phyloP scores from a whole-genome alignment of 2,329 filamentous ascomycete genomes.

The Aspergillus ustus region DNA sequence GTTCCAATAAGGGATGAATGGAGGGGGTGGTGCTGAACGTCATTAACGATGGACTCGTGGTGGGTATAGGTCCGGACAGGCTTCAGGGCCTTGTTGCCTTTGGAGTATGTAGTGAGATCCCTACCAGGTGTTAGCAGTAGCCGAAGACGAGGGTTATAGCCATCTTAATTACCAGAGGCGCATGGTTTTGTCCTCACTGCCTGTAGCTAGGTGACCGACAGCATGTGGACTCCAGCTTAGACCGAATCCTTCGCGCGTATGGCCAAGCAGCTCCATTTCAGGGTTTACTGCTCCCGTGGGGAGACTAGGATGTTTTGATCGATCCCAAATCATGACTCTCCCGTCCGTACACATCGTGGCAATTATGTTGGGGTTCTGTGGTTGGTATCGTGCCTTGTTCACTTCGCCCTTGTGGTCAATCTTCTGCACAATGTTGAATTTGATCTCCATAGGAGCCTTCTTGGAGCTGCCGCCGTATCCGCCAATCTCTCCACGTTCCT shows the following conservation, averaged over 20 bases:
- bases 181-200: slow-evolving; percentile 90
- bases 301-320: slow-evolving; percentile 85
- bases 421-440: slow-evolving; percentile 90
- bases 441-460: slow-evolving; percentile 72
- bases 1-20: slow-evolving; percentile 85
- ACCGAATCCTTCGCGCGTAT: slow-evolving; percentile 87
- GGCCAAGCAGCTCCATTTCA: slow-evolving; percentile 83
- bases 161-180: slow-evolving; percentile 71
- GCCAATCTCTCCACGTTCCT: slow-evolving; percentile 89
- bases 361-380: slow-evolving; percentile 95
- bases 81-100: slow-evolving; percentile 70
- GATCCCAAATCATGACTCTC: slow-evolving; percentile 89
- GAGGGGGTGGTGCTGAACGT: slow-evolving; percentile 92
- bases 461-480: slow-evolving; percentile 78
- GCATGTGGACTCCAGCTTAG: slow-evolving; percentile 89
- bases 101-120: slow-evolving; percentile 79
- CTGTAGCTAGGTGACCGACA: slow-evolving; percentile 81
- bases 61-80: slow-evolving; percentile 80
- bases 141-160: background rate
- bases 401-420: slow-evolving; percentile 97
- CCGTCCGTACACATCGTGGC: slow-evolving; percentile 90
- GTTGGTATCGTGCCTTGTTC: slow-evolving; percentile 97
- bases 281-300: slow-evolving; percentile 77
- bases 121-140: slow-evolving; percentile 45
- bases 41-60: slow-evolving; percentile 90